Conservation (phyloP, 2,329 filamentous ascomycete genomes). For the Sporothrix mexicana region DNA sequence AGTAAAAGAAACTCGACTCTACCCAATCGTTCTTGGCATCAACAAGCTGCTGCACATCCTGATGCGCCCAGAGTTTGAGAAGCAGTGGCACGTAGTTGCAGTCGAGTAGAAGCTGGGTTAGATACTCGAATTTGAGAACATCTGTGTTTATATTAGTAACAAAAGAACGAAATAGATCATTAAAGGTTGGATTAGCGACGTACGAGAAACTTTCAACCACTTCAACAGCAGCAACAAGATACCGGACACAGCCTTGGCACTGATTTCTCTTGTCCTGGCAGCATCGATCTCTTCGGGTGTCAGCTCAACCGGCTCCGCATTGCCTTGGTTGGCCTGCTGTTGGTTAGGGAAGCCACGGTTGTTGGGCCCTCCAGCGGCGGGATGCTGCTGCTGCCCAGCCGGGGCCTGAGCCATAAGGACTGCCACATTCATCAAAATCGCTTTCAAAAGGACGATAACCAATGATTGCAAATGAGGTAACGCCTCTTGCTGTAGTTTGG, state of each 20-base stretch:
- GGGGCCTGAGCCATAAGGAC: conserved; percentile 72
- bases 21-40: conserved; percentile 83
- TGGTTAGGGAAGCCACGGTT: conserved; percentile 41
- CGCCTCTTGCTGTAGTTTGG: conserved; percentile 63
- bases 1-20: conserved; percentile 86
- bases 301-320: conserved; percentile 49
- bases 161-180: background rate
- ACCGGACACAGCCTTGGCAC: conserved; percentile 88
- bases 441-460: conserved; percentile 89
- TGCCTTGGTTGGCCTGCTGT: conserved; percentile 43
- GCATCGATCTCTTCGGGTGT: conserved; percentile 80
- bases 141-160: conserved; percentile 57
- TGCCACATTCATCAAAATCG: conserved; percentile 85
- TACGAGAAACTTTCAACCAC: conserved; percentile 95
- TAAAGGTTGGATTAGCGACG: conserved; percentile 47
- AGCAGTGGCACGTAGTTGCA: conserved; percentile 94
- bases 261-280: conserved; percentile 82
- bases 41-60: conserved; percentile 89
- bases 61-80: conserved; percentile 90
- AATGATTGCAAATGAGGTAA: conserved; percentile 89
- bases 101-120: conserved; percentile 90
- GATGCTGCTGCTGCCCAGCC: conserved; percentile 52
- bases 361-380: conserved; percentile 48
- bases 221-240: conserved; percentile 87
- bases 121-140: conserved; percentile 92